These are phyloP conservation scores for Ambrosia hybrid DNA, from an alignment of 140 eudicot genomes.

Conservation along the genomic window DNA sequence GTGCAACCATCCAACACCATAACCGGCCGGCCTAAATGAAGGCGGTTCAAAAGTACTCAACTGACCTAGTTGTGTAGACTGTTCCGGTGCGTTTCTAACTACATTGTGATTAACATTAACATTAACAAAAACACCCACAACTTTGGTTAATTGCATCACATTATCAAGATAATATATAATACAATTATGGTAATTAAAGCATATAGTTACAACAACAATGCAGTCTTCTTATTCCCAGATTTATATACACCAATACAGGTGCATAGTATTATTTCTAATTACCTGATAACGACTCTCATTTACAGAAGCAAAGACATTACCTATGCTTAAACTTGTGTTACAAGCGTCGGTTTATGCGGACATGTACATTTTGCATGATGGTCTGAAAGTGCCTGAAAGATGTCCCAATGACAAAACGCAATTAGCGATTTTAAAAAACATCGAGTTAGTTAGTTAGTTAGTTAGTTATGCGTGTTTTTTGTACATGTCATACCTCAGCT, in stretches of 20 bases:
- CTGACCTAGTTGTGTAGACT: not conserved
- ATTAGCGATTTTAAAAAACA: not conserved
- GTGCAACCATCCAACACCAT: too few relatives aligned
- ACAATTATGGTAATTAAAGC: not conserved
- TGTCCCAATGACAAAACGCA: not conserved
- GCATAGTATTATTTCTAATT: slow-evolving; percentile 33
- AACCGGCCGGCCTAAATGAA: too few relatives aligned
- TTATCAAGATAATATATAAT: slow-evolving; percentile 1
- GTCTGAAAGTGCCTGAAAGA: slow-evolving; percentile 48
- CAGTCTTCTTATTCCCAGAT: slow-evolving; percentile 27
- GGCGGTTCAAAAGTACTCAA: too few relatives aligned
- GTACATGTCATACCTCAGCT: slow-evolving; percentile 47
- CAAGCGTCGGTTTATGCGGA: slow-evolving; percentile 37
- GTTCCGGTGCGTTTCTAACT: not conserved
- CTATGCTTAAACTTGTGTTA: slow-evolving; percentile 20
- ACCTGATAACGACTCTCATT: slow-evolving; percentile 21
- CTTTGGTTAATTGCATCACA: slow-evolving; percentile 5
- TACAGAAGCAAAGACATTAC: slow-evolving; percentile 39
- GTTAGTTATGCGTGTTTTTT: not conserved
- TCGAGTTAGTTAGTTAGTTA: not conserved
- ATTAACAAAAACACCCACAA: not conserved
- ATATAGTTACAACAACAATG: slow-evolving; percentile 32
- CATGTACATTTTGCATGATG: slow-evolving; percentile 55
- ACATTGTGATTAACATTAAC: not conserved
- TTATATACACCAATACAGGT: slow-evolving; percentile 35